Percentiles rank a stretch among this genome's conserved stretches.
These are phyloP conservation scores for Dactylellina cionopaga DNA, from an alignment of 2,329 filamentous ascomycete genomes.

Conservation along the genomic window DNA sequence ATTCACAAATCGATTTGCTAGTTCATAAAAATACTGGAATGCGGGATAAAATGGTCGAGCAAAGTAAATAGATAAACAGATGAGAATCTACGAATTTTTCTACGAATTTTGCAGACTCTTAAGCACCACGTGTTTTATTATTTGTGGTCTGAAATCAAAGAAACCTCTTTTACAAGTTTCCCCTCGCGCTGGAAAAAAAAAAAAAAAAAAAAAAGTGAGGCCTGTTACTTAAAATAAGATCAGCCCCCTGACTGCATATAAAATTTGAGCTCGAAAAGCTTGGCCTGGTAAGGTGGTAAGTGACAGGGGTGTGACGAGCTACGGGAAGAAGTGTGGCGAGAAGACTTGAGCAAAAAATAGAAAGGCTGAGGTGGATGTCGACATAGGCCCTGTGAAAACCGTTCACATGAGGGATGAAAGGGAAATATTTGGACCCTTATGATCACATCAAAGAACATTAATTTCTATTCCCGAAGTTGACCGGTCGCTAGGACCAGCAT, in stretches of 20 bases:
- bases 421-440: neutral
- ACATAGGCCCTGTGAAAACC: neutral
- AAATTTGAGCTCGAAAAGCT: conserved; percentile 46
- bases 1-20: conserved; percentile 22
- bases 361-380: conserved; percentile 11
- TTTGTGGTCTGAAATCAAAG: too few relatives aligned
- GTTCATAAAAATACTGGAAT: too few relatives aligned
- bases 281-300: conserved; percentile 23
- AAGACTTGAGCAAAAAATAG: conserved; percentile 12
- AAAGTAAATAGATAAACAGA: too few relatives aligned
- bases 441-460: conserved; percentile 9
- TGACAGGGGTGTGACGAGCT: neutral
- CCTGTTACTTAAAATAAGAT: conserved; percentile 50
- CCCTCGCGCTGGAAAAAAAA: neutral
- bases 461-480: neutral
- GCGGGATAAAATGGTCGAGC: too few relatives aligned
- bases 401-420: conserved; percentile 25
- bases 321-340: conserved; percentile 20
- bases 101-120: too few relatives aligned
- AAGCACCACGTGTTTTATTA: too few relatives aligned
- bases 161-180: too few relatives aligned
- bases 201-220: conserved; percentile 14
- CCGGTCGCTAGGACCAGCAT: neutral
- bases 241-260: conserved; percentile 44
- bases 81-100: too few relatives aligned